Evolutionary conservation across 148 eudicot genomes (phyloP).

Genomic region (Limonium bicolor): DNA sequence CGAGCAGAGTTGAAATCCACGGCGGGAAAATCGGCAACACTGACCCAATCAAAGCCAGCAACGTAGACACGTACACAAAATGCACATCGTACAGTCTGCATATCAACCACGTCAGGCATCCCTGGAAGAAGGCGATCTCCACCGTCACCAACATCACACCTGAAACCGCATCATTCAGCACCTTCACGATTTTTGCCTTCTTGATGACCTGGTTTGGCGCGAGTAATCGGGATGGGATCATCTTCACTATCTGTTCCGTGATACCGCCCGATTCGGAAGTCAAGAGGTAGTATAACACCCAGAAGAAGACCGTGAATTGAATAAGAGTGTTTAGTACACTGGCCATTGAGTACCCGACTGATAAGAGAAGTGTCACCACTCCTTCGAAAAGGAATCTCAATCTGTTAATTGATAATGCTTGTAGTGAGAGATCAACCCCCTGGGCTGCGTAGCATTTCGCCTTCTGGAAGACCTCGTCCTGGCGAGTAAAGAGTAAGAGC

Average conservation of each 20-base stretch:
- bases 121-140: conserved; percentile 62
- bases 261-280: conserved; percentile 68
- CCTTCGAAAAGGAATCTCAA: conserved; percentile 33
- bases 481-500: not conserved
- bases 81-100: conserved; percentile 54
- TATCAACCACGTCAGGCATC: conserved; percentile 75
- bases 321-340: conserved; percentile 43
- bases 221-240: conserved; percentile 33
- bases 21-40: conserved; percentile 56
- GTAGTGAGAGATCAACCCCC: conserved; percentile 15
- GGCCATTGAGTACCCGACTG: conserved; percentile 39
- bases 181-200: conserved; percentile 39
- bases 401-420: conserved; percentile 15
- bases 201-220: not conserved
- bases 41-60: conserved; percentile 48
- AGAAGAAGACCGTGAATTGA: conserved; percentile 49
- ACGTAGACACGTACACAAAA: conserved; percentile 58
- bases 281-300: conserved; percentile 63
- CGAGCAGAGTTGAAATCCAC: conserved; percentile 51
- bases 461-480: conserved; percentile 13
- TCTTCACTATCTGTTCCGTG: conserved; percentile 44
- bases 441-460: conserved; percentile 20
- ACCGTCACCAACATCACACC: conserved; percentile 55
- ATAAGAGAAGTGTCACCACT: conserved; percentile 29
- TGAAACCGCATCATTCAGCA: conserved; percentile 50